Evolutionary conservation across 2,329 filamentous ascomycete species (phyloP).

Genomic region (Exophiala spinifera): DNA sequence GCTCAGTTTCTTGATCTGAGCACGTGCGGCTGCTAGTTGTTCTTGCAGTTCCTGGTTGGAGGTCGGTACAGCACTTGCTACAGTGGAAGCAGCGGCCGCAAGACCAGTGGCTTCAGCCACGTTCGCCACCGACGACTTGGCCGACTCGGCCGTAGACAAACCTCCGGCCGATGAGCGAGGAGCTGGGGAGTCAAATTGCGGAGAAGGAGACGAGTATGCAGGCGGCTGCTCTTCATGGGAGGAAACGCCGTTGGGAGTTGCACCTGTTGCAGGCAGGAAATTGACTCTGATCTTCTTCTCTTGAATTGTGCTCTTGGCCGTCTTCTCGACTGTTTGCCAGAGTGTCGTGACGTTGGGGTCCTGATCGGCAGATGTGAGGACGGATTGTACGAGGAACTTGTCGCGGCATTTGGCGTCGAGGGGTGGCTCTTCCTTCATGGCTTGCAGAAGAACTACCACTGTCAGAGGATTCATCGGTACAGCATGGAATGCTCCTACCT

Average conservation of each 20-base stretch:
- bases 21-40: slow-evolving; percentile 72
- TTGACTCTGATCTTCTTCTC: slow-evolving; percentile 95
- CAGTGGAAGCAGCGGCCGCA: slow-evolving; percentile 47
- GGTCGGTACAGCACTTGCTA: slow-evolving; percentile 48
- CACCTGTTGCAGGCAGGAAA: slow-evolving; percentile 67
- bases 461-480: slow-evolving; percentile 5
- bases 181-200: slow-evolving; percentile 48
- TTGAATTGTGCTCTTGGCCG: slow-evolving; percentile 72
- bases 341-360: slow-evolving; percentile 78
- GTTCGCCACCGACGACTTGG: slow-evolving; percentile 28
- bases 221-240: slow-evolving; percentile 47
- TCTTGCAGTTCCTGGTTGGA: slow-evolving; percentile 63
- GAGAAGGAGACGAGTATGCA: slow-evolving; percentile 57
- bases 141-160: slow-evolving; percentile 24
- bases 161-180: slow-evolving; percentile 33
- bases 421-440: slow-evolving; percentile 93
- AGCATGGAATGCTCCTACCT: slow-evolving; percentile 53
- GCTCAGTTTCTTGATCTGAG: slow-evolving; percentile 66
- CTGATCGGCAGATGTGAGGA: slow-evolving; percentile 76
- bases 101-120: slow-evolving; percentile 36
- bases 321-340: slow-evolving; percentile 73
- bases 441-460: slow-evolving; percentile 78
- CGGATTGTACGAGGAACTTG: slow-evolving; percentile 96
- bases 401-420: slow-evolving; percentile 86
- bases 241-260: slow-evolving; percentile 36